Percentiles rank a stretch among this genome's conserved stretches.
phyloP scores from a whole-genome alignment of 2,329 filamentous ascomycete genomes.

The Aspergillus sp. region DNA sequence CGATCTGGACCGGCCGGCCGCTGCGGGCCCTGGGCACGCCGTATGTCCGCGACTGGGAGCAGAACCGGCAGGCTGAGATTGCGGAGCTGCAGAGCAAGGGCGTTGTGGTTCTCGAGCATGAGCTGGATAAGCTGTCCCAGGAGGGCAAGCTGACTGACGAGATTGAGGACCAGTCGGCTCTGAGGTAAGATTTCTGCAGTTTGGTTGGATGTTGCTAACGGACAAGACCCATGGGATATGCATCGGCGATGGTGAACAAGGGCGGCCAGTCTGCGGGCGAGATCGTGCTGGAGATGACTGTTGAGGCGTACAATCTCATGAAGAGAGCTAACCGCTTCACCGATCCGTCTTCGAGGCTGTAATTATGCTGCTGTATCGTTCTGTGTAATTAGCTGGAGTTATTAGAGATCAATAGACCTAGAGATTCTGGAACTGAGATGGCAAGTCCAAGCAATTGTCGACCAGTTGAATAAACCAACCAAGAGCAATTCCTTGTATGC shows the following conservation, averaged over 20 bases:
- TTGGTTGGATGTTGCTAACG: not conserved
- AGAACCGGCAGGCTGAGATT: not conserved
- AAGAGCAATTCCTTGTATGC: no score
- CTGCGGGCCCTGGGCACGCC: conserved; percentile 1
- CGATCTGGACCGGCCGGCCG: conserved; percentile 3
- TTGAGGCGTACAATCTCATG: conserved; percentile 2
- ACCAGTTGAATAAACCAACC: no score
- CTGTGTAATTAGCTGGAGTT: no score
- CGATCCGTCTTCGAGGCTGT: not conserved
- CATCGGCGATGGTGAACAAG: conserved; percentile 3
- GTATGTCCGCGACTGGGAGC: conserved; percentile 1
- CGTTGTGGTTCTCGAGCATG: not conserved
- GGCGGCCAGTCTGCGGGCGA: conserved; percentile 3
- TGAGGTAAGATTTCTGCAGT: not conserved
- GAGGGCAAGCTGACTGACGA: not conserved
- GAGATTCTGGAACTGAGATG: no score
- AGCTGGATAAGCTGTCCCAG: not conserved
- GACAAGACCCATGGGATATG: conserved; percentile 3
- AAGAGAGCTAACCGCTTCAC: not conserved
- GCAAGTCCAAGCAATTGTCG: no score
- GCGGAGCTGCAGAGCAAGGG: not conserved
- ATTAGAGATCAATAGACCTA: no score
- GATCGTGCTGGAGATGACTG: conserved; percentile 3
- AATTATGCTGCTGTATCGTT: no score
- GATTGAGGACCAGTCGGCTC: not conserved